These are phyloP conservation scores for Cryphonectria radicalis DNA, from an alignment of 2,329 filamentous ascomycete genomes.

Conservation along the genomic window DNA sequence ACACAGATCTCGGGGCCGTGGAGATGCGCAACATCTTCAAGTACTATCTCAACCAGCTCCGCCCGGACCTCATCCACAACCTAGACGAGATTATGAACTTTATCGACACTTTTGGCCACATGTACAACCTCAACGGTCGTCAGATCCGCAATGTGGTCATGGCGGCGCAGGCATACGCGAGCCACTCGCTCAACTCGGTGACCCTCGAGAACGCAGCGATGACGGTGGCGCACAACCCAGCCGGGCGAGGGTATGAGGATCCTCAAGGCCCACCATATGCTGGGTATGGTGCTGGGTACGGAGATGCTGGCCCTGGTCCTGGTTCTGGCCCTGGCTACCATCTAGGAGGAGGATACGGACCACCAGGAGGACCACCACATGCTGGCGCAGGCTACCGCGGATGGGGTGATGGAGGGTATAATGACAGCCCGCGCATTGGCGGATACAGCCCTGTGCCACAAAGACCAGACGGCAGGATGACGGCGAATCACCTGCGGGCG, in stretches of 20 bases:
- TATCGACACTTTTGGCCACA: slow-evolving; percentile 7
- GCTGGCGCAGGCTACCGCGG: background rate
- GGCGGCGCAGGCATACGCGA: slow-evolving; percentile 20
- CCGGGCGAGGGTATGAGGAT: background rate
- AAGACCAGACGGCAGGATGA: slow-evolving; percentile 18
- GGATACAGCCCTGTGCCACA: slow-evolving; percentile 9
- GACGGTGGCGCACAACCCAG: background rate
- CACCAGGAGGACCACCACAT: background rate
- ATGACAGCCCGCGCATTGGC: background rate
- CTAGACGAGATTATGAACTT: background rate
- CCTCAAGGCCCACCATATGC: background rate
- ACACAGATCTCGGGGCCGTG: slow-evolving; percentile 26
- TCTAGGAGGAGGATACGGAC: slow-evolving; percentile 3
- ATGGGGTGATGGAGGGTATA: slow-evolving; percentile 8
- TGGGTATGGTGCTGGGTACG: background rate
- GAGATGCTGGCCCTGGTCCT: background rate
- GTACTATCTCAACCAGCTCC: slow-evolving; percentile 30
- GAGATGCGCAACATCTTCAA: slow-evolving; percentile 30
- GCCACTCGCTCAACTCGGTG: background rate
- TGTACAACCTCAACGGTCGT: slow-evolving; percentile 15
- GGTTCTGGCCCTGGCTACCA: background rate
- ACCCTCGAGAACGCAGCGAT: background rate
- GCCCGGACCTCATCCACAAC: slow-evolving; percentile 21
- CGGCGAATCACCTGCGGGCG: slow-evolving; percentile 5
- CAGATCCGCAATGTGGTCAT: slow-evolving; percentile 23